Conservation (phyloP, 2,329 filamentous ascomycete species). For the Alternaria arborescens region DNA sequence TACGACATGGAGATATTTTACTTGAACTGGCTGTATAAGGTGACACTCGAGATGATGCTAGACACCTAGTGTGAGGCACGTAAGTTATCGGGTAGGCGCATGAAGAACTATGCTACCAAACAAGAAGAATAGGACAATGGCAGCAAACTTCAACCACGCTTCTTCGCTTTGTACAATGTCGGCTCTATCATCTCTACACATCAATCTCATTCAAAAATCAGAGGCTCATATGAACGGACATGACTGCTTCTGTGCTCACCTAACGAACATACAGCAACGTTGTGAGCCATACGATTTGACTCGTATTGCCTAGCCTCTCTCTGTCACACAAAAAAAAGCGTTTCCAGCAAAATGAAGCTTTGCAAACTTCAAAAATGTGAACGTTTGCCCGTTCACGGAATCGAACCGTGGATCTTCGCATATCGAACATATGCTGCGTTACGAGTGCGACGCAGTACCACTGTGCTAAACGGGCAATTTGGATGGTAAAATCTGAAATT, state of each 20-base stretch:
- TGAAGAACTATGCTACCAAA: neutral
- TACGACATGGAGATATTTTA: neutral
- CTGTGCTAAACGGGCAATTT: slow-evolving; percentile 19
- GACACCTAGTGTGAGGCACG: neutral
- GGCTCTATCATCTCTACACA: neutral
- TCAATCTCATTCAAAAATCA: neutral
- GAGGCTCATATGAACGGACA: neutral
- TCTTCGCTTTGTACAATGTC: neutral
- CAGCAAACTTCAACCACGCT: neutral
- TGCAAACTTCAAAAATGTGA: neutral
- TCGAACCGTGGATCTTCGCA: slow-evolving; percentile 20
- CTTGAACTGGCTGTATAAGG: neutral
- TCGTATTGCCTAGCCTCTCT: neutral
- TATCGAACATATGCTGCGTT: slow-evolving; percentile 14
- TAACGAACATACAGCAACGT: neutral
- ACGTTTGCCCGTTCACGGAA: slow-evolving; percentile 10
- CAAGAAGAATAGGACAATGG: neutral
- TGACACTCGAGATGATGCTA: neutral
- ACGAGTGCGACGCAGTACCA: slow-evolving; percentile 26
- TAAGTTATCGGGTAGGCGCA: neutral
- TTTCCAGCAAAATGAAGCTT: neutral
- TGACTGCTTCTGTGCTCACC: neutral
- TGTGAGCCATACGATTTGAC: neutral
- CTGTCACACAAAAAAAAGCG: neutral
- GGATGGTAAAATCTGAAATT: neutral